Percentiles rank a stretch among this genome's conserved stretches.
These are phyloP conservation scores for Termitomyces sp. DNA, from an alignment of 768 basidiomycete species.

Conservation along the genomic window DNA sequence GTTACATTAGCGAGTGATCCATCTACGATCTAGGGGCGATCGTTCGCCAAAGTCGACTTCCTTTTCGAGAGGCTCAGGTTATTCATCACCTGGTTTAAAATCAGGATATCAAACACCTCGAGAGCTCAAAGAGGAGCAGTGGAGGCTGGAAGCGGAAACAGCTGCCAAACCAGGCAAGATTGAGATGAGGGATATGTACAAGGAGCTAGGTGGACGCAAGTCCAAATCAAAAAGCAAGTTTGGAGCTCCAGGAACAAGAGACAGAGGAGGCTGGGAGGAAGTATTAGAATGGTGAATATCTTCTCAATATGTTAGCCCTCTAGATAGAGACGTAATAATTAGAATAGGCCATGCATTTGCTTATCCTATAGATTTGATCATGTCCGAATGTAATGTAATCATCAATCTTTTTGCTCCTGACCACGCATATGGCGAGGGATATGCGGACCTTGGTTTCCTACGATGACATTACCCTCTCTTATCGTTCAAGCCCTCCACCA, in stretches of 20 bases:
- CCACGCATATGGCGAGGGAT: constrained; percentile 4
- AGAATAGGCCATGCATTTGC: background rate
- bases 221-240: constrained; percentile 69
- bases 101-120: constrained; percentile 72
- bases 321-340: background rate
- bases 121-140: constrained; percentile 74
- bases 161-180: constrained; percentile 60
- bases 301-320: background rate
- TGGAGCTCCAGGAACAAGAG: constrained; percentile 58
- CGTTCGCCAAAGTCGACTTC: constrained; percentile 32
- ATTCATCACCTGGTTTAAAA: constrained; percentile 43
- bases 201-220: constrained; percentile 85
- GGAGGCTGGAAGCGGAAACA: constrained; percentile 52
- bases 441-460: constrained; percentile 50
- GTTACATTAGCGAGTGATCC: constrained; percentile 45
- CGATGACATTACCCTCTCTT: constrained; percentile 55
- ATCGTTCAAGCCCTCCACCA: constrained; percentile 21
- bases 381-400: background rate
- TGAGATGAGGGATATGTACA: constrained; percentile 90
- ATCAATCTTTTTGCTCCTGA: background rate
- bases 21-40: constrained; percentile 35
- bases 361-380: background rate
- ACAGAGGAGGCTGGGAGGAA: constrained; percentile 74
- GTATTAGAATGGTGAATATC: constrained; percentile 20
- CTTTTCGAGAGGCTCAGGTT: constrained; percentile 40